These are phyloP conservation scores for Dispira parvispora DNA, from an alignment of 192 early-diverging fungal species.

Conservation along the genomic window DNA sequence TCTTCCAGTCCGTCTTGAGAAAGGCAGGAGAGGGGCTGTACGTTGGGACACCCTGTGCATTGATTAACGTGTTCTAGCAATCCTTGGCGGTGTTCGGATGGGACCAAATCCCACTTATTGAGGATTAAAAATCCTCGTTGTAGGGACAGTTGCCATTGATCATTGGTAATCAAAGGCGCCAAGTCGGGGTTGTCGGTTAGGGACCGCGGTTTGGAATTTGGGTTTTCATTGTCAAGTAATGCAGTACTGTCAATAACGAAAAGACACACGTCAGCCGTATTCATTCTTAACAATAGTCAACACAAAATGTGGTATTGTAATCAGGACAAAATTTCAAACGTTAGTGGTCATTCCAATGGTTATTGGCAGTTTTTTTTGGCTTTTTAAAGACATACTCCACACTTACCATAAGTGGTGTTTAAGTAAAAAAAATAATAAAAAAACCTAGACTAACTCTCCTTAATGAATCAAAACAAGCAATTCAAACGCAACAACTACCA, in stretches of 20 bases:
- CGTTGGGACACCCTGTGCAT: neutral
- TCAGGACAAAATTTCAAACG: too few species aligned
- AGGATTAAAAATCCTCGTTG: neutral
- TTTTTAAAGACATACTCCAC: too few species aligned
- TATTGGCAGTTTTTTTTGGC: too few species aligned
- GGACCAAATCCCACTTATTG: neutral
- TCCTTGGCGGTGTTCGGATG: neutral
- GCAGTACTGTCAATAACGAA: conserved; percentile 29
- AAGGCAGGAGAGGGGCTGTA: conserved; percentile 16
- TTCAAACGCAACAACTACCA: neutral
- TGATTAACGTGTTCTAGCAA: conserved; percentile 6
- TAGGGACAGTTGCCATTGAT: neutral
- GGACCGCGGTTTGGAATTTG: neutral
- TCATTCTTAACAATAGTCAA: neutral
- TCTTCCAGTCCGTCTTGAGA: conserved; percentile 16
- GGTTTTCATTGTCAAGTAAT: neutral
- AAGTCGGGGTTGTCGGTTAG: neutral
- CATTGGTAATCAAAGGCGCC: neutral
- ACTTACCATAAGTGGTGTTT: neutral
- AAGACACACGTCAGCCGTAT: conserved; percentile 46
- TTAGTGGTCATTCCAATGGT: too few species aligned
- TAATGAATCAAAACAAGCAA: neutral
- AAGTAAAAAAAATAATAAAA: conserved; percentile 1
- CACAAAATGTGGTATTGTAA: too few species aligned
- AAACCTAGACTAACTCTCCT: neutral